Conservation (phyloP, 2,329 filamentous ascomycete species). For the Sclerotinia minor region DNA sequence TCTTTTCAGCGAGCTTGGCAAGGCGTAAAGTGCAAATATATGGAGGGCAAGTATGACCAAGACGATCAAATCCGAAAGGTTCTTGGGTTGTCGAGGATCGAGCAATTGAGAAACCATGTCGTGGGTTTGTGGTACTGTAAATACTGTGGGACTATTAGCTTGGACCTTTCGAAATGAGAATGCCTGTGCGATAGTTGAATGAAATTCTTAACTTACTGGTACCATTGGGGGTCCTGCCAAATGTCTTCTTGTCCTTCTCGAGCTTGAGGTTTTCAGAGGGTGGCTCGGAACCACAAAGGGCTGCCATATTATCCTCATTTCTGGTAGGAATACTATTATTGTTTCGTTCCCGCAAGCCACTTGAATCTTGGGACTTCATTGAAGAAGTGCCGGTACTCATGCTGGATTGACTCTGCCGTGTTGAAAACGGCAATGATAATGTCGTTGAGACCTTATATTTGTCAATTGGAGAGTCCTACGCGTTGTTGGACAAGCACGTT, state of each 20-base stretch:
- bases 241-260: slow-evolving; percentile 69
- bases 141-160: slow-evolving; percentile 59
- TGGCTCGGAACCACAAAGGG: slow-evolving; percentile 26
- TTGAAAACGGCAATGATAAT: slow-evolving; percentile 20
- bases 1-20: slow-evolving; percentile 69
- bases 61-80: slow-evolving; percentile 80
- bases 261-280: slow-evolving; percentile 37
- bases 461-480: background rate
- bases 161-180: background rate
- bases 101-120: slow-evolving; percentile 99
- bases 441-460: slow-evolving; percentile 11
- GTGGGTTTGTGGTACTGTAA: slow-evolving; percentile 92
- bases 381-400: slow-evolving; percentile 28
- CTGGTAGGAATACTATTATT: slow-evolving; percentile 9
- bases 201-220: slow-evolving; percentile 63
- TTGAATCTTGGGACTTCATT: slow-evolving; percentile 14
- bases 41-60: slow-evolving; percentile 75
- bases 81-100: slow-evolving; percentile 93
- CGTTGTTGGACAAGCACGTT: background rate
- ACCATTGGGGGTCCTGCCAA: slow-evolving; percentile 86
- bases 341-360: slow-evolving; percentile 38
- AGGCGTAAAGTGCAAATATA: slow-evolving; percentile 69
- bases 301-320: slow-evolving; percentile 17
- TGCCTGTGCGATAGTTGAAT: background rate
- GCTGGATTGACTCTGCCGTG: slow-evolving; percentile 13